Base-by-base conservation (phyloP, 108 stramenopile genomes). In the Pseudonitzschia multiseries region DNA sequence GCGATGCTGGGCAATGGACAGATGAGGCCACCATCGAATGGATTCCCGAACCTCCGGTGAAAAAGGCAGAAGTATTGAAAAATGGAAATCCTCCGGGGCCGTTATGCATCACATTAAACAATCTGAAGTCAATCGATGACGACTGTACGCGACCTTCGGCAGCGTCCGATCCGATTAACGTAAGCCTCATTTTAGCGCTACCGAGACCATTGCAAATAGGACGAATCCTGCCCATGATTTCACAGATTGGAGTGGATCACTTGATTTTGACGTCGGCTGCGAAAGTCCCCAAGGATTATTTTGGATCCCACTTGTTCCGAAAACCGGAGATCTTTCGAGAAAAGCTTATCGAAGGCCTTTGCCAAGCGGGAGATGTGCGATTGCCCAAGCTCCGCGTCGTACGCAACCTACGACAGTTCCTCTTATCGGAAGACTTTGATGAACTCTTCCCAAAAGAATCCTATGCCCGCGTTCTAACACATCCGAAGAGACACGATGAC, bases 261-360 rank as follows among this genome's bases (percentile, higher is more conserved):
- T 52, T 97, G 12, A 75, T 94, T 27, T 74, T 97, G 44, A 79
- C 87, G 4, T 80, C 73, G 41, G 88, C 92, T 0, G 42, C 56
- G 36, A 92, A 95, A 72, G 96, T 96, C 0, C 93, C 93, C 22
- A 94, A 92, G 74, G 89, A 92, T 48, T 98, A 98, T 77, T 98
- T 96, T 73, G 97, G 97, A 29, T 89, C 90, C 2, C 93, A 96
- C 61, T 28, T 98, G 27, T 84, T 98, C 57, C 84, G 93, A 44
- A 81, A 88, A 65, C 90, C 89, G 20, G 72, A 87, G 43, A 69
- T 70, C 22, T 51, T 96, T 52, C 73, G 81, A 36, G 81, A 81
- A 50, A 69, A 80, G 36, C 66, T 96, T 0, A 75, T 93, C 21
- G 93, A 96, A 76, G 95, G 95, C 13, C 76, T 94, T 15, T 83